Percentiles rank a stretch among this genome's conserved stretches.
These are phyloP conservation scores for Rhizoctonia solani DNA, from an alignment of 1,284 basidiomycete species.

Conservation along the genomic window DNA sequence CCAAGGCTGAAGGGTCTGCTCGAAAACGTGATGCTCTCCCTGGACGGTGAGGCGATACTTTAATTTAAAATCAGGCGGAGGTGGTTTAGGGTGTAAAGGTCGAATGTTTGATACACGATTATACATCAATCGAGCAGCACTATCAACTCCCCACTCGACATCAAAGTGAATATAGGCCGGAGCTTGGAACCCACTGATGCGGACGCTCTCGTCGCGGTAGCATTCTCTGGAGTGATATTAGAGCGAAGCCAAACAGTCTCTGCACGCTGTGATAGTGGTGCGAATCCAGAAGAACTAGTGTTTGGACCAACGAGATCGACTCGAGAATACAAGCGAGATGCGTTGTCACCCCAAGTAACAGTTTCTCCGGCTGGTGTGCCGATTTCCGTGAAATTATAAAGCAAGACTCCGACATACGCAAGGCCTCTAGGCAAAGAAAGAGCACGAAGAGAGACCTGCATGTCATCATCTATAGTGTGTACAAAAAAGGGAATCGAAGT, in stretches of 20 bases:
- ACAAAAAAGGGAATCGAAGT: neutral
- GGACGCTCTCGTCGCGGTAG: neutral
- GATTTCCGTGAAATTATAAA: conserved; percentile 13
- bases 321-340: neutral
- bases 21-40: neutral
- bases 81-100: neutral
- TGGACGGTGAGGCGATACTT: conserved; percentile 7
- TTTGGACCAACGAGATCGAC: conserved; percentile 23
- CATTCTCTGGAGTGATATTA: neutral
- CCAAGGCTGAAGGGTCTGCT: neutral
- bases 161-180: neutral
- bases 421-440: conserved; percentile 5
- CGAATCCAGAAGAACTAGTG: neutral
- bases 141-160: conserved; percentile 21
- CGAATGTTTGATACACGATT: neutral
- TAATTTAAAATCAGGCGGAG: neutral
- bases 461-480: neutral
- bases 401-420: conserved; percentile 18
- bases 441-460: conserved; percentile 7
- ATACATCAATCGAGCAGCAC: conserved; percentile 3
- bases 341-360: neutral
- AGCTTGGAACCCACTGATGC: neutral
- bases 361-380: neutral
- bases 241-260: conserved; percentile 1
- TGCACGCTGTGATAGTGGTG: neutral